Evolutionary conservation across 2,329 filamentous ascomycete genomes (phyloP).

Genomic region (Hypoxylon sp.): DNA sequence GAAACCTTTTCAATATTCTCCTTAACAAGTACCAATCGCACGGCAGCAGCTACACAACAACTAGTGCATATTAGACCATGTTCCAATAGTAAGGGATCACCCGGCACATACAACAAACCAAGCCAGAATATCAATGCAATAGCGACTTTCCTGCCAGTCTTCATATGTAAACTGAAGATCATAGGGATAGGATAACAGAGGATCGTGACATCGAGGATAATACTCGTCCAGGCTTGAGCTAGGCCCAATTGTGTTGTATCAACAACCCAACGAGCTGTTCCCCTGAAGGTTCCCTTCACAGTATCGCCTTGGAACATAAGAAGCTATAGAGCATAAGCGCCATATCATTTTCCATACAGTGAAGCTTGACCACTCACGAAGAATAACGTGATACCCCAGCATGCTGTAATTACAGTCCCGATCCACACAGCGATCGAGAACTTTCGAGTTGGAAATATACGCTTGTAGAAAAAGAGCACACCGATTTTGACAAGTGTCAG

Average conservation of each 20-base stretch:
- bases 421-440: constrained; percentile 25
- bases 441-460: constrained; percentile 12
- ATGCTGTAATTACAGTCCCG: constrained; percentile 4
- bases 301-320: constrained; percentile 1
- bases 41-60: constrained; percentile 22
- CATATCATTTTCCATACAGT: neutral
- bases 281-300: neutral
- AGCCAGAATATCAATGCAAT: constrained; percentile 34
- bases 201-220: constrained; percentile 22
- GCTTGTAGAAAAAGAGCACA: constrained; percentile 39
- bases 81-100: neutral
- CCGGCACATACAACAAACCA: constrained; percentile 25
- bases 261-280: constrained; percentile 3
- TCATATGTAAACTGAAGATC: constrained; percentile 18
- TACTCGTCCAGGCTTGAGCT: constrained; percentile 23
- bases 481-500: constrained; percentile 36
- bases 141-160: constrained; percentile 6
- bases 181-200: constrained; percentile 27
- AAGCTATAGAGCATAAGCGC: neutral
- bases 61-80: neutral
- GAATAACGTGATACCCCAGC: constrained; percentile 30
- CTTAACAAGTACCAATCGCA: constrained; percentile 17
- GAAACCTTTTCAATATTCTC: constrained; percentile 2
- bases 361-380: constrained; percentile 11
- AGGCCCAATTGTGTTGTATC: neutral